Conservation (phyloP, 2,329 filamentous ascomycete genomes). For the Dothistroma pini region DNA sequence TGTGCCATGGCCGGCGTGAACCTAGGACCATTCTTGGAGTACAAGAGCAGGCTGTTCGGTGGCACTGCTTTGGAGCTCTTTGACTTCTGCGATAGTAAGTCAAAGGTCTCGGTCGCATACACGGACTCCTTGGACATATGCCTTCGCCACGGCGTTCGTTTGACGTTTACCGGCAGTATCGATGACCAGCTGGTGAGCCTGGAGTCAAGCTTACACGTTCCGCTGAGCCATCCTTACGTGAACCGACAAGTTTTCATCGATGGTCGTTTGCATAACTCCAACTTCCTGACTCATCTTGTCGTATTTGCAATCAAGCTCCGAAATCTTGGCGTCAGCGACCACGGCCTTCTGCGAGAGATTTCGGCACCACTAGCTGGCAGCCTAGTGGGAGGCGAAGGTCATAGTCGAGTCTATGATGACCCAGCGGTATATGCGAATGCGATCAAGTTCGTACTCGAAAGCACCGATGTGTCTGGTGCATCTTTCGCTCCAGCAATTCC, state of each 20-base stretch:
- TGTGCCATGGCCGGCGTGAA: conserved; percentile 91
- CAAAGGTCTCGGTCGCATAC: conserved; percentile 77
- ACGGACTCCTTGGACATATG: conserved; percentile 69
- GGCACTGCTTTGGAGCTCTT: conserved; percentile 92
- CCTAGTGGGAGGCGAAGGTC: conserved; percentile 86
- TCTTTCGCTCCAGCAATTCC: not conserved
- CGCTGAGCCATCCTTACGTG: conserved; percentile 84
- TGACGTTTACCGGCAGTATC: conserved; percentile 89
- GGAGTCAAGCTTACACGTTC: conserved; percentile 86
- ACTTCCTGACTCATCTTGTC: conserved; percentile 89
- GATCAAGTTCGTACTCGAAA: conserved; percentile 47
- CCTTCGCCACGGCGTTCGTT: conserved; percentile 72
- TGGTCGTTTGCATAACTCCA: conserved; percentile 82
- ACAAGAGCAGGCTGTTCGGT: conserved; percentile 83
- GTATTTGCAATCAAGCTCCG: conserved; percentile 91
- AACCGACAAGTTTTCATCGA: conserved; percentile 96
- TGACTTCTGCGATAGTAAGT: conserved; percentile 81
- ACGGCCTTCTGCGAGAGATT: conserved; percentile 87
- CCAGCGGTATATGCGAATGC: conserved; percentile 70
- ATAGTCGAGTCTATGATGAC: conserved; percentile 91
- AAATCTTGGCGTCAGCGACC: conserved; percentile 88
- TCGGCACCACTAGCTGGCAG: conserved; percentile 85
- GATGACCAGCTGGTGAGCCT: conserved; percentile 95
- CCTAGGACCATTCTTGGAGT: conserved; percentile 86
- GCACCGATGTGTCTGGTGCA: conserved; percentile 34